Evolutionary conservation across 176 grass and related monocot species (phyloP).

Genomic region (Triticum turgidum): DNA sequence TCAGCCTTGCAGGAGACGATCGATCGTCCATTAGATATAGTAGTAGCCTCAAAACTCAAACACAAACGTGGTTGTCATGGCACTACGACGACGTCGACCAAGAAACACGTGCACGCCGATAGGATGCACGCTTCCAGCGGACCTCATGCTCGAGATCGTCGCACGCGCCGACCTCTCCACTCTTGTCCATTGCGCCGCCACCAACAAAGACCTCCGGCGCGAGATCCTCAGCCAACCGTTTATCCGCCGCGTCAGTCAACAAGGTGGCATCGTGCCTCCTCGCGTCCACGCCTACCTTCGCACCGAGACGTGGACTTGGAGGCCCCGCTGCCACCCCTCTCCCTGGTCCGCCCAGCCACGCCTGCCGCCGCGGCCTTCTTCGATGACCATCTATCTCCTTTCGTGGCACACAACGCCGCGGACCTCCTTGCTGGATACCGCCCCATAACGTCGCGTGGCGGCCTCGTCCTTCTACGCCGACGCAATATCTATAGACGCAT

Average conservation of each 20-base stretch:
- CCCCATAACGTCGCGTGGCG: background rate
- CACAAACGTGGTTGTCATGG: background rate
- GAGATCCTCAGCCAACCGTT: background rate
- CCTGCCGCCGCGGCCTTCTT: background rate
- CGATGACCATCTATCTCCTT: background rate
- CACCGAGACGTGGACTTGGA: too few species aligned
- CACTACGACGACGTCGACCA: background rate
- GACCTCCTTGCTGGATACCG: background rate
- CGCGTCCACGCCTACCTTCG: background rate
- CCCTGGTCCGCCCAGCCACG: background rate
- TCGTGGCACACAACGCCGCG: background rate
- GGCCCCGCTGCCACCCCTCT: background rate
- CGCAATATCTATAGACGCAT: too few species aligned
- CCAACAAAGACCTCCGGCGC: background rate
- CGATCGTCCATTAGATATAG: too few species aligned
- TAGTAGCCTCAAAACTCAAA: too few species aligned
- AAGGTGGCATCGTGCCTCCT: background rate
- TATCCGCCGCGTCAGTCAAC: background rate
- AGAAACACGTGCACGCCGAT: background rate
- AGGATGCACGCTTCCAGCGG: background rate
- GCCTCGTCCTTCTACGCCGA: background rate
- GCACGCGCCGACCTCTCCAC: background rate
- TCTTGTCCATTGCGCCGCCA: background rate
- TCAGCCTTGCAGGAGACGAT: too few species aligned
- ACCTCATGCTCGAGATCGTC: background rate